A percentile compares a stretch with the other conserved stretches of the same genome.
Conservation (phyloP, 163 green algal species). For the Chloromonas sp. region DNA sequence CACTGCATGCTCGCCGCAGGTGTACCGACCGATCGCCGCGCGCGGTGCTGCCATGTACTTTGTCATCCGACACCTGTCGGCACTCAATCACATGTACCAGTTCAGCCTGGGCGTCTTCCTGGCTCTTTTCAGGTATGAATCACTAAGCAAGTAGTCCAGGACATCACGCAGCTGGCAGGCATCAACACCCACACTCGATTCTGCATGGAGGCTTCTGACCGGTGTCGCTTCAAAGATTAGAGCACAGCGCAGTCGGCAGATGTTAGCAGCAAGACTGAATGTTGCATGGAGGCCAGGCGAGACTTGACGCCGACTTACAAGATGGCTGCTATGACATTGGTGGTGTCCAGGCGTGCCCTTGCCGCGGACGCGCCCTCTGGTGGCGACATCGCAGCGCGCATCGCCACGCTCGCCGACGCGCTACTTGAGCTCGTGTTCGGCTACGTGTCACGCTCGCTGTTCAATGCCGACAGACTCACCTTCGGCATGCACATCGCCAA, state of each 20-base stretch:
- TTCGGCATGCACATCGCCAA: conserved; percentile 70
- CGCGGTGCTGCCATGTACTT: conserved; percentile 62
- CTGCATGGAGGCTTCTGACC: neutral
- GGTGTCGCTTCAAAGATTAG: neutral
- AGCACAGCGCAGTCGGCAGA: too few relatives aligned
- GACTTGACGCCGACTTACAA: too few relatives aligned
- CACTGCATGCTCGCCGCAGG: neutral
- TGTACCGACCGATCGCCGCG: conserved; percentile 14
- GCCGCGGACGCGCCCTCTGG: conserved; percentile 25
- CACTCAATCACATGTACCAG: conserved; percentile 63
- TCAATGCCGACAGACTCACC: conserved; percentile 69
- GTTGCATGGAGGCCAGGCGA: too few relatives aligned
- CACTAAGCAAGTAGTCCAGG: too few relatives aligned
- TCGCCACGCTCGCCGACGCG: conserved; percentile 39
- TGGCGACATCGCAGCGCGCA: conserved; percentile 37
- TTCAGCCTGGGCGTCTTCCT: conserved; percentile 50
- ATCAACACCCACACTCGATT: neutral
- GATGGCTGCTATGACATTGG: too few relatives aligned
- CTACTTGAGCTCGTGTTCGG: conserved; percentile 57
- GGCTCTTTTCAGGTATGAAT: conserved; percentile 30
- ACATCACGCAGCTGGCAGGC: conserved; percentile 15
- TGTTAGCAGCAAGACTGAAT: too few relatives aligned
- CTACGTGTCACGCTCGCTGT: conserved; percentile 56
- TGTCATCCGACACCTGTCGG: conserved; percentile 26
- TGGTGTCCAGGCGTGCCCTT: neutral